Evolutionary conservation across 768 basidiomycete genomes (phyloP), one percentile per base, ranked within the genome.

Genomic region (Tylopilus sp.): DNA sequence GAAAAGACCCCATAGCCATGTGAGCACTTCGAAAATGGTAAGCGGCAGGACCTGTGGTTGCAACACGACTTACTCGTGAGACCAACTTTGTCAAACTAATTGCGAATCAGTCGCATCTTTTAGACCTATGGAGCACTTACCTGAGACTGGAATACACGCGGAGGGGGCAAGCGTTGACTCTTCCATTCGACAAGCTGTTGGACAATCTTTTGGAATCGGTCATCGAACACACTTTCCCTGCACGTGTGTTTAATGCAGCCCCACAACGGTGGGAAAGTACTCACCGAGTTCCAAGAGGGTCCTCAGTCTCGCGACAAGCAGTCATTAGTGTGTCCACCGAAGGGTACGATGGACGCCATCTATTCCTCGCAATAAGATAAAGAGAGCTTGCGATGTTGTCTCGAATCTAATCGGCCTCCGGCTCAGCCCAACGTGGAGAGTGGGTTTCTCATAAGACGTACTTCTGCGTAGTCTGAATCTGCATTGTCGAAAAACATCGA

Each of bases 381-480:
- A 93, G 73, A 43, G 80, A 79, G 54, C 81, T 81, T 40, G 88
- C 85, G 41, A 91, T 80, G 53, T 82, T 78, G 25, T 74, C 73
- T 46, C 91, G 78, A 54, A 91, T 81, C 88, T 90, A 58, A 40
- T 44, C 33, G 60, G 39, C 15, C 35, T 43, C 36, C 36, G 15
- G 15, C 26, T 61, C 13, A 53, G 18, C 42, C 26, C n/a, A 12
- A 31, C 17, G 20, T n/a, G 22, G 43, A 31, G 38, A 46, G n/a
- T 39, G 15, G 28, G 35, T 13, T 42, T 43, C 10, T 26, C 23
- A 40, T 20, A 25, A 30, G 12, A 39, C 68, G 36, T 66, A 89
- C 92, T 71, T 95, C 93, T 13, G 88, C 90, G 64, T 92, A 97
- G 31, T 83, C 83, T 4, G 89, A 91, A 55, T 86, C 79, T 21